phyloP scores from a whole-genome alignment of 1,284 basidiomycete species.

The Apiotrichum domesticum region DNA sequence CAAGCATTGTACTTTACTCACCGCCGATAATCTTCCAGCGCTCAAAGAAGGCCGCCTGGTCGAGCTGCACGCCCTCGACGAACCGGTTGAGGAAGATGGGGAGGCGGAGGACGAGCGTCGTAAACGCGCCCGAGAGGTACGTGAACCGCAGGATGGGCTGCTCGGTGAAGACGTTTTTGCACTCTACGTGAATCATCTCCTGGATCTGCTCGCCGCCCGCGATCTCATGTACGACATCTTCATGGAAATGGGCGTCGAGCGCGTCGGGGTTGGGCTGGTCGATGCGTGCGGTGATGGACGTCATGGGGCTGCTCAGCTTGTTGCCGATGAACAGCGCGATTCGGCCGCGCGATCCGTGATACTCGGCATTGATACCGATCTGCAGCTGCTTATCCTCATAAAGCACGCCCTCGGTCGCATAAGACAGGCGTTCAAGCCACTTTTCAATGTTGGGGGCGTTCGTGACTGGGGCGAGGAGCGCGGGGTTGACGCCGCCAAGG shows the following conservation, averaged over 20 bases:
- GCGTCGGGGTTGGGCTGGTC: slow-evolving; percentile 67
- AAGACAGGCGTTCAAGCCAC: slow-evolving; percentile 82
- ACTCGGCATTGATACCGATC: slow-evolving; percentile 92
- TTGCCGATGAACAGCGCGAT: slow-evolving; percentile 93
- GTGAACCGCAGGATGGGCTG: slow-evolving; percentile 81
- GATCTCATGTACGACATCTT: slow-evolving; percentile 68
- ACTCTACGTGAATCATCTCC: slow-evolving; percentile 88
- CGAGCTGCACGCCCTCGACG: slow-evolving; percentile 83
- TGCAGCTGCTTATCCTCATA: slow-evolving; percentile 95
- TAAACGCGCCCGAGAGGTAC: slow-evolving; percentile 85
- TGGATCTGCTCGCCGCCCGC: slow-evolving; percentile 81
- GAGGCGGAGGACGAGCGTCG: slow-evolving; percentile 74
- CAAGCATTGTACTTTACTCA: slow-evolving; percentile 17
- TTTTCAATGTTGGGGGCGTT: slow-evolving; percentile 68
- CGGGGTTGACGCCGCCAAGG: slow-evolving; percentile 38
- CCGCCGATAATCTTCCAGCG: slow-evolving; percentile 97
- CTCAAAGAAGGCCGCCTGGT: slow-evolving; percentile 84
- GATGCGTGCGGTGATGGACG: slow-evolving; percentile 79
- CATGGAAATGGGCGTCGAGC: slow-evolving; percentile 78
- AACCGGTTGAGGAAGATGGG: slow-evolving; percentile 89
- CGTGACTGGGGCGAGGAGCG: slow-evolving; percentile 53
- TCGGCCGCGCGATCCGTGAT: slow-evolving; percentile 85
- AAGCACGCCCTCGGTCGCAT: slow-evolving; percentile 76
- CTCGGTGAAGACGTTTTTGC: slow-evolving; percentile 74
- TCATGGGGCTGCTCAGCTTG: slow-evolving; percentile 79